Evolutionary conservation across 2,329 filamentous ascomycete genomes (phyloP).

Genomic region (Thelonectria rubi): DNA sequence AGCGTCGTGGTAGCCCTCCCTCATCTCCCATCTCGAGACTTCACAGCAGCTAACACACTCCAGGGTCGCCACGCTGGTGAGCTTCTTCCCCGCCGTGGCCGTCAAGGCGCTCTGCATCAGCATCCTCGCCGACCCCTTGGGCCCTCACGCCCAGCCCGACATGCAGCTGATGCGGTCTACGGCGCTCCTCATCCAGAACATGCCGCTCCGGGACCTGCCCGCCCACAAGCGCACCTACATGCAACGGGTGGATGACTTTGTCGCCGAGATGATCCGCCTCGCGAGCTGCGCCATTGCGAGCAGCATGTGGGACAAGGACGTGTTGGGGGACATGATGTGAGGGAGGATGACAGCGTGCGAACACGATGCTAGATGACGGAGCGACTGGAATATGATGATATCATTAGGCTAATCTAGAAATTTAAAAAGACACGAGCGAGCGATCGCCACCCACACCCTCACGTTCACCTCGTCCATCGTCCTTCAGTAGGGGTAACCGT

Average conservation of each 20-base stretch:
- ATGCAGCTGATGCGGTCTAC: conserved; percentile 2
- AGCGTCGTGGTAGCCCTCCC: not conserved
- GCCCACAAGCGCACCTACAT: not conserved
- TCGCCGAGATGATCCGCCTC: not conserved
- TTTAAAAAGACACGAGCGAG: not conserved
- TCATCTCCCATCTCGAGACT: no score
- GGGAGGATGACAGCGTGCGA: no score
- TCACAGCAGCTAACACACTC: not conserved
- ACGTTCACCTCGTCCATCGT: no score
- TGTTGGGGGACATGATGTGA: not conserved
- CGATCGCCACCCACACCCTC: not conserved
- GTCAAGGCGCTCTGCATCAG: conserved; percentile 7
- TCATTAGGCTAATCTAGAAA: not conserved
- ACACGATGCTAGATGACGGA: not conserved
- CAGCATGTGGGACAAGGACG: not conserved
- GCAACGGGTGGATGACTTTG: not conserved
- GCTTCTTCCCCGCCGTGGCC: conserved; percentile 1
- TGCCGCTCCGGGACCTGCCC: not conserved
- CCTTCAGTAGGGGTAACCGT: not conserved
- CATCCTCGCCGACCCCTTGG: conserved; percentile 1
- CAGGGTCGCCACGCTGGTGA: not conserved
- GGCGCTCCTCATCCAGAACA: not conserved
- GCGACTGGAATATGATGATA: not conserved
- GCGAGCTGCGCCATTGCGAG: not conserved
- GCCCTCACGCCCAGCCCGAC: not conserved